These are phyloP conservation scores for Fusarium algeriense DNA, from an alignment of 2,329 filamentous ascomycete genomes.

Conservation along the genomic window DNA sequence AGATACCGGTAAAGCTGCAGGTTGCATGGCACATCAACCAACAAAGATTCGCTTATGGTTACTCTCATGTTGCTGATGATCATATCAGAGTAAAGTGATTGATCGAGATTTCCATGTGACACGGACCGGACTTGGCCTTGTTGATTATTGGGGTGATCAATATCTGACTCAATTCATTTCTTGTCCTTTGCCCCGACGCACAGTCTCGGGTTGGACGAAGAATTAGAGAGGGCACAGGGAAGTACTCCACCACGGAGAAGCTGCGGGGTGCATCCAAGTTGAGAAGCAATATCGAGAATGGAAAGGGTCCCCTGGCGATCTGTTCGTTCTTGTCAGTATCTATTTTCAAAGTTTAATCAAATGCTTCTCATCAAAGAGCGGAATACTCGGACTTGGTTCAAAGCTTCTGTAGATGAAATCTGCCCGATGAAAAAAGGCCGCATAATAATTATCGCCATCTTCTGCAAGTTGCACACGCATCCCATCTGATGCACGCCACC, in stretches of 20 bases:
- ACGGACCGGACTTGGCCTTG: background rate
- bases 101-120: conserved; percentile 17
- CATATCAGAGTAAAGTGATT: background rate
- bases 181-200: conserved; percentile 22
- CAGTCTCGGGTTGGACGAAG: conserved; percentile 5
- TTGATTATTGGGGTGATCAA: conserved; percentile 23
- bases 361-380: background rate
- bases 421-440: conserved; percentile 14
- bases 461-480: conserved; percentile 32
- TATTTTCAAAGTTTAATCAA: background rate
- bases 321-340: background rate
- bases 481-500: conserved; percentile 19
- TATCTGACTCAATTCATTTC: conserved; percentile 1
- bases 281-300: conserved; percentile 10
- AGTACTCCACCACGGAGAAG: conserved; percentile 33
- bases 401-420: background rate
- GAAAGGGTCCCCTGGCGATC: conserved; percentile 31
- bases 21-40: background rate
- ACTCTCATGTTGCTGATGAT: background rate
- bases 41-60: too few relatives aligned
- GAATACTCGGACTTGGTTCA: background rate
- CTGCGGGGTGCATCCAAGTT: conserved; percentile 43
- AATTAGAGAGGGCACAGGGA: conserved; percentile 11
- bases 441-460: conserved; percentile 20
- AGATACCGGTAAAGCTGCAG: conserved; percentile 22